Percentiles rank a stretch among this genome's conserved stretches.
Evolutionary conservation across 192 early-diverging fungal genomes (phyloP).

Genomic region (Coemansia sp.): DNA sequence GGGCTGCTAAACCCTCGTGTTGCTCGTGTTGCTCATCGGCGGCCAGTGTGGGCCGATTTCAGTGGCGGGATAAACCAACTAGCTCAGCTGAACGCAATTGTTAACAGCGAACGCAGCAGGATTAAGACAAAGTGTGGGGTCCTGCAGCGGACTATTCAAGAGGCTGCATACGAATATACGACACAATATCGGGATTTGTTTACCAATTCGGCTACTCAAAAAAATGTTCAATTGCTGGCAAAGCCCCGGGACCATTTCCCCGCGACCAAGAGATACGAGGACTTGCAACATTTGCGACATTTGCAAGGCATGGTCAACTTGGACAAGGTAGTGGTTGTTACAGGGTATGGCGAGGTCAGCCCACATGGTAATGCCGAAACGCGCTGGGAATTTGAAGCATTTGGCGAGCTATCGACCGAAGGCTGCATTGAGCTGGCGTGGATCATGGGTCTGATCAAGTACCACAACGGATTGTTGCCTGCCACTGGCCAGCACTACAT

Average conservation of each 20-base stretch:
- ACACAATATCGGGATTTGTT: neutral
- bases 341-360: conserved; percentile 92
- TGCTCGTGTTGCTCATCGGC: conserved; percentile 60
- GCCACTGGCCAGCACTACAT: conserved; percentile 19
- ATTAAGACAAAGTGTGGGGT: neutral
- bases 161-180: neutral
- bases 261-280: conserved; percentile 59
- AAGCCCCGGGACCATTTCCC: conserved; percentile 88
- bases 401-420: conserved; percentile 54
- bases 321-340: conserved; percentile 88
- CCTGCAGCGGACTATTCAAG: neutral
- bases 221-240: conserved; percentile 64
- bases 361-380: conserved; percentile 88
- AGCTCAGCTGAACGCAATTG: neutral
- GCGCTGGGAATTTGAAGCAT: conserved; percentile 95
- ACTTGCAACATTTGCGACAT: conserved; percentile 63
- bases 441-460: conserved; percentile 95
- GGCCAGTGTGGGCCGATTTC: conserved; percentile 59
- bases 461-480: conserved; percentile 57
- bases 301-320: conserved; percentile 82
- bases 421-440: conserved; percentile 95
- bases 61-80: conserved; percentile 65
- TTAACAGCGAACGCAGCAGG: neutral
- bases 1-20: conserved; percentile 77
- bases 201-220: neutral